Evolutionary conservation across 441 rosid species (phyloP).

Genomic region (Isatis lusitanica): DNA sequence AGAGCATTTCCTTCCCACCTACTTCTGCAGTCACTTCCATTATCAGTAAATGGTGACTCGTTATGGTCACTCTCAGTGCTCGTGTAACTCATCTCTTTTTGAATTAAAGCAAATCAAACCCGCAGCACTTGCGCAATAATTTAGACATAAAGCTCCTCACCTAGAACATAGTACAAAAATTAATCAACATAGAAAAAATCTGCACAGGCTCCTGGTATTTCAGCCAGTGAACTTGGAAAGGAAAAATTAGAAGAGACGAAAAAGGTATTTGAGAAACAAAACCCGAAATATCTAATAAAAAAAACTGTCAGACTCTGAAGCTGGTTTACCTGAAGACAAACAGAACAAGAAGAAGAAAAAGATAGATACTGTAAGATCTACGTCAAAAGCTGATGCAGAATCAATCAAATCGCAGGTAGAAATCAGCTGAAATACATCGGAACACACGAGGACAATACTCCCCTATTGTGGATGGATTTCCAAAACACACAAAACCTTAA

Average conservation of each 20-base stretch:
- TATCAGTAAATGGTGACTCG: conserved; percentile 56
- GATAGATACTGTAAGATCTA: not conserved
- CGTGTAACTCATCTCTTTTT: conserved; percentile 63
- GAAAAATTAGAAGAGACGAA: not conserved
- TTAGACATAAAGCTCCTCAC: conserved; percentile 40
- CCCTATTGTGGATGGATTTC: not conserved
- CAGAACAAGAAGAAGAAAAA: not conserved
- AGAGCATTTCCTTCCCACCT: conserved; percentile 46
- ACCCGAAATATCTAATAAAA: not conserved
- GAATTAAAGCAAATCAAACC: conserved; percentile 39
- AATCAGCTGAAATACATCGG: not conserved
- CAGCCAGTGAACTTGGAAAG: not conserved
- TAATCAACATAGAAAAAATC: not conserved
- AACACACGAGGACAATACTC: not conserved
- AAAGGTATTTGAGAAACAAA: not conserved
- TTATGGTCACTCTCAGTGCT: conserved; percentile 63
- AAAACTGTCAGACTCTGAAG: not conserved
- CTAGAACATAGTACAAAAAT: conserved; percentile 26
- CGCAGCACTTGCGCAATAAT: conserved; percentile 39
- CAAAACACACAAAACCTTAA: not conserved
- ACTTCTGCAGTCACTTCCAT: conserved; percentile 48
- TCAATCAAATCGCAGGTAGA: not conserved
- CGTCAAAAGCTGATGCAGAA: not conserved
- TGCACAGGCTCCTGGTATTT: not conserved
- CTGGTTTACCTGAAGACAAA: not conserved